Conservation (phyloP, 2,329 filamentous ascomycete species). For the Aspergillus sergii region DNA sequence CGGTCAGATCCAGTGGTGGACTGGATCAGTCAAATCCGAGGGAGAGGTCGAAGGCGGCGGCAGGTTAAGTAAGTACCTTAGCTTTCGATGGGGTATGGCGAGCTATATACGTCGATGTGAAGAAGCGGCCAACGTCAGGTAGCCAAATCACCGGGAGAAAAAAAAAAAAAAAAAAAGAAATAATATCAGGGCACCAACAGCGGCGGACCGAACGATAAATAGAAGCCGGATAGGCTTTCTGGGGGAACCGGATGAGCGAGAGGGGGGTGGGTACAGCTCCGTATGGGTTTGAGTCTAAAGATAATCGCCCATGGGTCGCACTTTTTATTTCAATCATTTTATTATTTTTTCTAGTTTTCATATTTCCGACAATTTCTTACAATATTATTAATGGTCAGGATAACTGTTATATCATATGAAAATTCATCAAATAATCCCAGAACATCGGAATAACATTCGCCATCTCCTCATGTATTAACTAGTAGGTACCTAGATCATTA, state of each 20-base stretch:
- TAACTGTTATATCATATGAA: background rate
- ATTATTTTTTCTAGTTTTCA: slow-evolving; percentile 1
- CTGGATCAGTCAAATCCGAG: slow-evolving; percentile 15
- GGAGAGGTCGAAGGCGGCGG: background rate
- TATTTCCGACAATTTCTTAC: background rate
- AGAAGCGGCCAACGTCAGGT: background rate
- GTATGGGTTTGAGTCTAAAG: slow-evolving; percentile 7
- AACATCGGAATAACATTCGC: background rate
- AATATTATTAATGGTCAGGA: background rate
- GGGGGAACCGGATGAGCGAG: slow-evolving; percentile 17
- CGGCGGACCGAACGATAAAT: slow-evolving; percentile 20
- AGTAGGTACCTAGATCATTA: background rate
- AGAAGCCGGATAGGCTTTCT: slow-evolving; percentile 24
- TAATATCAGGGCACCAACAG: background rate
- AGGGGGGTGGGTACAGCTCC: slow-evolving; percentile 14
- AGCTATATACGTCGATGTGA: background rate
- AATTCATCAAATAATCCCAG: background rate
- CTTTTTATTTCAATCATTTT: background rate
- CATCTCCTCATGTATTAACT: too few relatives aligned
- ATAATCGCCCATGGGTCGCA: slow-evolving; percentile 14
- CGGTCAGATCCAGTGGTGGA: slow-evolving; percentile 22
- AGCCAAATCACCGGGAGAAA: background rate
- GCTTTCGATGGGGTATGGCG: background rate
- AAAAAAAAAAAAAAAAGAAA: background rate
- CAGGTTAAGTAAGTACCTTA: background rate